Evolutionary conservation across 768 basidiomycete species (phyloP).

Genomic region (Mycena venus): DNA sequence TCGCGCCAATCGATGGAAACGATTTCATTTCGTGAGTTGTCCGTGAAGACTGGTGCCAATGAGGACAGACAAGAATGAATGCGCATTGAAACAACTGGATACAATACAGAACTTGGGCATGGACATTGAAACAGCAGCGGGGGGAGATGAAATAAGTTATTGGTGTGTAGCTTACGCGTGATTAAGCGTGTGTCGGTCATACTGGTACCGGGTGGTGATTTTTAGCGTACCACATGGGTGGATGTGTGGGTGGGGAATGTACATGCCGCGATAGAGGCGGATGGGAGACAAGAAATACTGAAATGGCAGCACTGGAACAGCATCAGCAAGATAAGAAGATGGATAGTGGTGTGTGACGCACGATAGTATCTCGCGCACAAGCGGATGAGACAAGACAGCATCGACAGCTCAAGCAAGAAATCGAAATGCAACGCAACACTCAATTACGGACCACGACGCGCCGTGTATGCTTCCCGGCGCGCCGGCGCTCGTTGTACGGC

Average conservation of each 20-base stretch:
- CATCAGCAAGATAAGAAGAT: not conserved
- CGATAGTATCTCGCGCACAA: not conserved
- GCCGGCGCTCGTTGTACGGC: conserved; percentile 79
- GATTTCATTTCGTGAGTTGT: not conserved
- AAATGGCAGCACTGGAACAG: not conserved
- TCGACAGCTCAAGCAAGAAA: not conserved
- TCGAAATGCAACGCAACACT: not conserved
- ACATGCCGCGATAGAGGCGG: too few species aligned
- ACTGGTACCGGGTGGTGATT: not conserved
- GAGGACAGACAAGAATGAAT: too few species aligned
- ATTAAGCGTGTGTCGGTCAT: not conserved
- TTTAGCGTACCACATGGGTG: too few species aligned
- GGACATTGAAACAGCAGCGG: not conserved
- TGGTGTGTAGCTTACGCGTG: not conserved
- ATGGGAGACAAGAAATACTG: not conserved
- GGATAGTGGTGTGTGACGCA: not conserved
- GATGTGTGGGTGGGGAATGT: not conserved
- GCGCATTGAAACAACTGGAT: not conserved
- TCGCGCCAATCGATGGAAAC: conserved; percentile 1
- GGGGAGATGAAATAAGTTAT: not conserved
- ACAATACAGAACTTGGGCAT: not conserved
- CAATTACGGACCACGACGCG: conserved; percentile 67
- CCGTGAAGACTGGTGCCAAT: too few species aligned
- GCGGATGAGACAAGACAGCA: not conserved
- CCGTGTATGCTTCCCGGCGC: conserved; percentile 85